A percentile compares a stretch with the other conserved stretches of the same genome.
These are phyloP conservation scores for Seminavis robusta DNA, from an alignment of 108 stramenopile species.

Conservation along the genomic window DNA sequence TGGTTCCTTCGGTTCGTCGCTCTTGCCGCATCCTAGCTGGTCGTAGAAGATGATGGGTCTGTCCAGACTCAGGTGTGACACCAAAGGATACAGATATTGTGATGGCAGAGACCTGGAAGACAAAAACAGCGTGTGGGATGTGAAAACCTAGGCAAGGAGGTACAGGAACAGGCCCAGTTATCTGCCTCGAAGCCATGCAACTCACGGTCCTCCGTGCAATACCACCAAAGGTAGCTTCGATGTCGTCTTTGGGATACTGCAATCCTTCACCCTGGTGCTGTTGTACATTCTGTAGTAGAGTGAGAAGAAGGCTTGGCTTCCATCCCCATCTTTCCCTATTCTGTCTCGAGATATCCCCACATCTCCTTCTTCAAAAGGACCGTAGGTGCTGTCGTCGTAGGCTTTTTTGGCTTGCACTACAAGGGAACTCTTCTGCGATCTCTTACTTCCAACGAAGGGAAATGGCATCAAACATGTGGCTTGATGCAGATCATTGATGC, in stretches of 20 bases:
- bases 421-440: no score
- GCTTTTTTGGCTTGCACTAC: no score
- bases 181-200: neutral
- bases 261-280: neutral
- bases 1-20: neutral
- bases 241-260: no score
- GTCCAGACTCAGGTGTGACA: neutral
- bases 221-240: neutral
- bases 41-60: conserved; percentile 1
- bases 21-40: conserved; percentile 2
- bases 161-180: neutral
- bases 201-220: neutral
- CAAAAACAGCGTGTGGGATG: neutral
- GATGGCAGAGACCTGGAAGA: neutral
- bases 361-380: no score
- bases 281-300: neutral
- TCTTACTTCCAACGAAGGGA: no score
- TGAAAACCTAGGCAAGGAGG: neutral
- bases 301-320: no score
- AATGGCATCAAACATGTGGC: no score
- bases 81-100: neutral
- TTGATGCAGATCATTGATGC: no score
- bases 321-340: no score
- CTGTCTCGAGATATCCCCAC: no score
- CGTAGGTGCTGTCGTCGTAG: no score